These are phyloP conservation scores for Tylopilus sp. DNA, from an alignment of 768 basidiomycete genomes.

Conservation along the genomic window DNA sequence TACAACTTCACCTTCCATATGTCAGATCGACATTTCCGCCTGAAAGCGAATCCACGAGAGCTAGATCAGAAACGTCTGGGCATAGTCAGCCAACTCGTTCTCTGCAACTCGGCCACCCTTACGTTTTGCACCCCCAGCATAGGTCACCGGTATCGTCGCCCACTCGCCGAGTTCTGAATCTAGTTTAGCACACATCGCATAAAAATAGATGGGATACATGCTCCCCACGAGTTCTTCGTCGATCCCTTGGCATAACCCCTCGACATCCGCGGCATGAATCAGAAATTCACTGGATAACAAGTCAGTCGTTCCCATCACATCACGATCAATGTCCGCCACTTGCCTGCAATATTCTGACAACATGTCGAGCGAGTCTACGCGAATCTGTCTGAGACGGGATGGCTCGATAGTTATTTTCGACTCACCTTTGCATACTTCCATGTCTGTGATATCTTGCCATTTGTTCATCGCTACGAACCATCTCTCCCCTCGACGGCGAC, in stretches of 20 bases:
- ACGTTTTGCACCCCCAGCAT: conserved; percentile 96
- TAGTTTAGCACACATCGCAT: conserved; percentile 7
- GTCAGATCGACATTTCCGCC: conserved; percentile 62
- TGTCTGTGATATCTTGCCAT: conserved; percentile 95
- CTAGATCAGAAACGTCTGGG: conserved; percentile 76
- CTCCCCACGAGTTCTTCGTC: conserved; percentile 84
- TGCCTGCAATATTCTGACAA: conserved; percentile 83
- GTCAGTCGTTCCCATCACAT: conserved; percentile 14
- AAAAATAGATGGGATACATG: conserved; percentile 34
- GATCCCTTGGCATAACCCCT: conserved; percentile 94
- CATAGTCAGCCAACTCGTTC: conserved; percentile 1
- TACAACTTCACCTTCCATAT: conserved; percentile 32
- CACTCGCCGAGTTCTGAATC: conserved; percentile 81
- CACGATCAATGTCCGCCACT: conserved; percentile 7
- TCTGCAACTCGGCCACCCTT: conserved; percentile 4
- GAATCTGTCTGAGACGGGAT: not conserved
- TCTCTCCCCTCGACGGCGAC: conserved; percentile 65
- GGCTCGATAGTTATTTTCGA: not conserved
- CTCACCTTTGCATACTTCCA: conserved; percentile 82
- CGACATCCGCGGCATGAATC: conserved; percentile 97
- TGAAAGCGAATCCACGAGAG: conserved; percentile 76
- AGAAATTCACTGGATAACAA: conserved; percentile 73
- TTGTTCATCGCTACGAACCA: conserved; percentile 99
- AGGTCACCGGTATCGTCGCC: conserved; percentile 89
- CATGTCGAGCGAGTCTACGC: conserved; percentile 71